Evolutionary conservation across 2,329 filamentous ascomycete species (phyloP), one percentile per base, ranked within the genome.

Genomic region (Fusarium bactridioides): DNA sequence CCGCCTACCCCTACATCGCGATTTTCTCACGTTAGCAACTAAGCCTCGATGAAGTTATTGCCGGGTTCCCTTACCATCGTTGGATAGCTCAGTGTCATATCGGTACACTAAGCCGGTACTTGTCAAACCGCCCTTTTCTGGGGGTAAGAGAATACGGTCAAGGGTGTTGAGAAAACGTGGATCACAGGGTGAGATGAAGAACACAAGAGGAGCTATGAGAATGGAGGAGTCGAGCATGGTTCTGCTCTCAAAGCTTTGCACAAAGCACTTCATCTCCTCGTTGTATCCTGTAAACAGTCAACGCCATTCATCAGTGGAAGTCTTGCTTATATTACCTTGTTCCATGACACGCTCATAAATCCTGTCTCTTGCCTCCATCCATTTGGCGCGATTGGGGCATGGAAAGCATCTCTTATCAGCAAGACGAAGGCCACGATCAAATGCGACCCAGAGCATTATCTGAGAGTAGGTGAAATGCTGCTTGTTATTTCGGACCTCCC

Each of bases 381-480:
- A 95, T 55, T 88, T 86, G 44, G 79, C 80, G 7, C 92, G 86
- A 75, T 92, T 91, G 4, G 92, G 92, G 69, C 93, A 94, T 0
- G 93, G 92, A 27, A 95, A 87, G 74, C 90, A 92, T 61, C 93
- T 85, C 81, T 94, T 95, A 23, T 94, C 92, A 8, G 91, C 86
- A 2, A 94, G 86, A 4, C 93, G 91, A 18, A 94, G 82, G 15
- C 91, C 92, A 10, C 92, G 90, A 78, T 95, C 93, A 70, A 95
- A 89, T 23, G 92, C 92, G 7, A 95, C 93, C 93, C 92, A 95
- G 27, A 95, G 86, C 90, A 94, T 93, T 71, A 95, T 87, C 78
- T 94, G 93, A n/a, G 91, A 93, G 81, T 94, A 95, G 19, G 91
- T 89, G 74, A 94, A 95, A 77, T 94, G 89, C 80, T 94, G 92